These are phyloP conservation scores for Syncephalis plumigaleata DNA, from an alignment of 371 early-diverging fungal species.

Conservation along the genomic window DNA sequence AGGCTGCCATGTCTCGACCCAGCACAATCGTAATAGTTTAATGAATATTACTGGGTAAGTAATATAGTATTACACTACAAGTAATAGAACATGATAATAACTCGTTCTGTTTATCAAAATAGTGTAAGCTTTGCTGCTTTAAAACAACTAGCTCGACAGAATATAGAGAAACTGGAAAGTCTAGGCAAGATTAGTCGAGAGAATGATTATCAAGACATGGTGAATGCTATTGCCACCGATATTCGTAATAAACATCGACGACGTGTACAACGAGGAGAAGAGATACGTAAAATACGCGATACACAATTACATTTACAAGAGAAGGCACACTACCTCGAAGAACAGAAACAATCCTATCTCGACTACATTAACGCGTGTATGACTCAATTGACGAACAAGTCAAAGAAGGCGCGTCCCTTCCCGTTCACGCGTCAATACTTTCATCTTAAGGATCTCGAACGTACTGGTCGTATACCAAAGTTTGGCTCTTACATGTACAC, in stretches of 20 bases:
- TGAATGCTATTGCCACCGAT: conserved; percentile 80
- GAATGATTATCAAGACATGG: conserved; percentile 66
- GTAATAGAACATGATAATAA: conserved; percentile 8
- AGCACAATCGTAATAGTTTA: not conserved
- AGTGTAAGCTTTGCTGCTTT: conserved; percentile 12
- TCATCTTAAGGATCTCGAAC: conserved; percentile 71
- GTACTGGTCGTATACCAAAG: conserved; percentile 72
- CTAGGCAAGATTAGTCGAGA: conserved; percentile 29
- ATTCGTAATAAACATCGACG: conserved; percentile 84
- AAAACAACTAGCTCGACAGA: not conserved
- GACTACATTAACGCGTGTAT: conserved; percentile 82
- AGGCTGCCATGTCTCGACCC: not conserved
- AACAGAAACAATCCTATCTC: conserved; percentile 74
- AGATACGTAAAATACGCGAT: conserved; percentile 47
- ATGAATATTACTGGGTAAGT: conserved; percentile 7
- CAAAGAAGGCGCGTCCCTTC: conserved; percentile 51
- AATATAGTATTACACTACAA: conserved; percentile 9
- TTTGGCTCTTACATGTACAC: conserved; percentile 97
- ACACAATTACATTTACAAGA: conserved; percentile 69
- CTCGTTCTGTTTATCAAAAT: conserved; percentile 6
- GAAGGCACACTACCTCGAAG: conserved; percentile 59
- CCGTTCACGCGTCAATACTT: conserved; percentile 88
- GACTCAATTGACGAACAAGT: conserved; percentile 63
- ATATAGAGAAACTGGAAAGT: conserved; percentile 27
- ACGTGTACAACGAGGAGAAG: conserved; percentile 53